Base-by-base conservation (phyloP, 805 yeast genomes). In the Lachancea sp. region DNA sequence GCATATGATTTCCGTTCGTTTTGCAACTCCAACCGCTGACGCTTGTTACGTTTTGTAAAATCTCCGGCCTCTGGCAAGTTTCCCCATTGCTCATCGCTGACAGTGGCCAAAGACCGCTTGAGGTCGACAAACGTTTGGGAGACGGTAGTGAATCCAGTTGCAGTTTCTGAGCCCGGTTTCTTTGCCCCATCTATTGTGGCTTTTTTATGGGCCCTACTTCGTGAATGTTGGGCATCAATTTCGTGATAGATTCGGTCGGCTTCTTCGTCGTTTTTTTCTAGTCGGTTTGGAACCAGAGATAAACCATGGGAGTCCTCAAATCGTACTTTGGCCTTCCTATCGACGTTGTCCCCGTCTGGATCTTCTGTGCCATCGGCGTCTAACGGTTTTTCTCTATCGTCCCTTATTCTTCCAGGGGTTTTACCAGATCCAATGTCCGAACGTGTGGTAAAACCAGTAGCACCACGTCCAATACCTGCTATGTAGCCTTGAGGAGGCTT, bases 391-490 rank as follows among this genome's bases (percentile, higher is more conserved):
- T 49, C 61, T 12, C 53, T 60, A 17, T 55, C 65, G n/a, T 51
- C 58, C 16, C 34, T 20, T 12, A 36, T 24, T 34, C 46, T 35
- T 11, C 36, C 38, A 11, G 46, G 46, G 5, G 25, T 28, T 25
- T 35, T 43, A 8, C 37, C 39, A 15, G 42, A 38, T 4, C 42
- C 46, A 50, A 57, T 45, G 46, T 83, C 94, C 1, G 92, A 86
- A 43, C 87, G 74, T 0, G 96, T 87, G 0, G 89, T 78, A 61
- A 92, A 89, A 4, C 97, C 97, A 1, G 85, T 75, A 1, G 97
- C 97, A 20, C 98, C 98, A 56, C 98, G 70, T 0, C 97, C 97
- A 6, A 88, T 63, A 19, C 98, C 98, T 3, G 97, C 83, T 29
- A 88, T 74, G 56, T 90, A 90, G 5, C 94, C 95, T 2, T 82